Evolutionary conservation across 257 asterid genomes (phyloP).

Genomic region (Jaltomata sinuosa): DNA sequence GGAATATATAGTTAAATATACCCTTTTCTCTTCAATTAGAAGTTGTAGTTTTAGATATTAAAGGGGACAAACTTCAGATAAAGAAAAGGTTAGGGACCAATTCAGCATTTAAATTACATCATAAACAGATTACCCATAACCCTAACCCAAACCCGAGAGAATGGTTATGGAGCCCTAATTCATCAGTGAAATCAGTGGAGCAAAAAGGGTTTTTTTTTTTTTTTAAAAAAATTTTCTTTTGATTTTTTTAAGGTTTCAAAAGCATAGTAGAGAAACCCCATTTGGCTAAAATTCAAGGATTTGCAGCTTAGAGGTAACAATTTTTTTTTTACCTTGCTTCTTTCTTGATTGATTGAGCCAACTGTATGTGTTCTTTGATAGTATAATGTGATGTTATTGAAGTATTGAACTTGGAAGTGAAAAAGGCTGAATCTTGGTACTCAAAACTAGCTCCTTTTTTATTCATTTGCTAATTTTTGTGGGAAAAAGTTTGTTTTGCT

Average conservation of each 20-base stretch:
- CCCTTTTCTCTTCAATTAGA: too few species aligned
- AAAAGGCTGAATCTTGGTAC: neutral
- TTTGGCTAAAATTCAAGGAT: neutral
- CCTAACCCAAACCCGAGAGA: neutral
- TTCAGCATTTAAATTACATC: neutral
- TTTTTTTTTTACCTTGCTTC: neutral
- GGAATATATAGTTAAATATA: too few species aligned
- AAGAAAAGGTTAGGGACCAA: neutral
- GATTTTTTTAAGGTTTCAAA: neutral
- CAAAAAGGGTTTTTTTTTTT: neutral
- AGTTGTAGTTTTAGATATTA: neutral
- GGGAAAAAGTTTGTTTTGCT: neutral
- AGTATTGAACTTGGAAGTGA: neutral
- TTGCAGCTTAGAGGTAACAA: neutral
- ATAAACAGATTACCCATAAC: neutral
- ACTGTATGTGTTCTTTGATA: neutral
- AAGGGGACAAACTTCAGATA: neutral
- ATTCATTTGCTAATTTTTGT: neutral
- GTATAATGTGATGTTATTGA: neutral
- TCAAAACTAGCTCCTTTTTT: neutral
- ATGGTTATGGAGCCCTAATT: neutral
- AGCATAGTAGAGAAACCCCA: neutral
- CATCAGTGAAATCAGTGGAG: neutral
- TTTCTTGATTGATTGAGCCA: neutral
- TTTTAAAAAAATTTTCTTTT: neutral